These are phyloP conservation scores for Biscogniauxia sp. DNA, from an alignment of 2,329 filamentous ascomycete species.

Conservation along the genomic window DNA sequence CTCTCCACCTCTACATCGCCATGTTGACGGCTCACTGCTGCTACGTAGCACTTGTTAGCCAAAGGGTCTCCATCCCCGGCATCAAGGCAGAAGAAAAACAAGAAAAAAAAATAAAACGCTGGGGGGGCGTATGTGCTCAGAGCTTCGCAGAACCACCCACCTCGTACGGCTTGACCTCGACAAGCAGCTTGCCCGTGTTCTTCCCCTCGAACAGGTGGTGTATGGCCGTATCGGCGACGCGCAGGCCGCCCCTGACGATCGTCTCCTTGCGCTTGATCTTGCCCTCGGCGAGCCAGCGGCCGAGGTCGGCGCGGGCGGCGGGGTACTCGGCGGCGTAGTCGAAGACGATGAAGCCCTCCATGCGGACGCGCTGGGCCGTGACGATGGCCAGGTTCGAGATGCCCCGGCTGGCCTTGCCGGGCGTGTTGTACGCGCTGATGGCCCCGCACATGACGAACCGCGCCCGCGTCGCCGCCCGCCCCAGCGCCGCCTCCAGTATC, in stretches of 20 bases:
- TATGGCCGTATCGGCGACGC: slow-evolving; percentile 61
- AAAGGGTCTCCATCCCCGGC: not conserved
- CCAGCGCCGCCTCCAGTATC: slow-evolving; percentile 64
- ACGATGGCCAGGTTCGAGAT: slow-evolving; percentile 30
- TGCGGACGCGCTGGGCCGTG: slow-evolving; percentile 47
- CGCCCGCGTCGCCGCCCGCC: slow-evolving; percentile 58
- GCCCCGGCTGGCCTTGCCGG: slow-evolving; percentile 51
- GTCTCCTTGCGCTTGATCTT: slow-evolving; percentile 71
- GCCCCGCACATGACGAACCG: slow-evolving; percentile 70
- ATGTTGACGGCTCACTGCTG: too few species aligned
- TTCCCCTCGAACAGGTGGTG: slow-evolving; percentile 63
- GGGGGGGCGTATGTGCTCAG: slow-evolving; percentile 10
- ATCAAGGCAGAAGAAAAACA: not conserved
- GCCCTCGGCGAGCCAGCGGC: slow-evolving; percentile 67
- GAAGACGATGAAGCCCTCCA: slow-evolving; percentile 73
- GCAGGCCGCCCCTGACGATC: slow-evolving; percentile 66
- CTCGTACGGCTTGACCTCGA: slow-evolving; percentile 46
- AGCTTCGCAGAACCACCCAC: slow-evolving; percentile 25
- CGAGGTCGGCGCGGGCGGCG: slow-evolving; percentile 58
- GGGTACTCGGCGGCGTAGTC: slow-evolving; percentile 61
- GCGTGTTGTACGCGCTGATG: slow-evolving; percentile 67
- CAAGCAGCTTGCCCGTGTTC: slow-evolving; percentile 68
- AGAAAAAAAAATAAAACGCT: too few species aligned
- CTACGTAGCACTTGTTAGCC: not conserved
- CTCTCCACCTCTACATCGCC: too few species aligned